A percentile compares a stretch with the other conserved stretches of the same genome.
These are phyloP conservation scores for Penicillium psychrosexuale DNA, from an alignment of 2,329 filamentous ascomycete genomes.

Conservation along the genomic window DNA sequence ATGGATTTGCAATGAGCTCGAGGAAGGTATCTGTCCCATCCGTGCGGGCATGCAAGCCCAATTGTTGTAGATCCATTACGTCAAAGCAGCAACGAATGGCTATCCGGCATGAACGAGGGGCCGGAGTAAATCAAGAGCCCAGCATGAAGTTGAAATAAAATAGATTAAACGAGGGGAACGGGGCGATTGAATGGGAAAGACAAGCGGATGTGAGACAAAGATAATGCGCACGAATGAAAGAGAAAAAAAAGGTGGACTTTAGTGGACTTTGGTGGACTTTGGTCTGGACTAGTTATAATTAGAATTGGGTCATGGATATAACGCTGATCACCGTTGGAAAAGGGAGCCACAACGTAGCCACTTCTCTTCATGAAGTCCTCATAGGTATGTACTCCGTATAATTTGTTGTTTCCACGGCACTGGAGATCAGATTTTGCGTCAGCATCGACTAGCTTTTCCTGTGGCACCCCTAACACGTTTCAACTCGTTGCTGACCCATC, in stretches of 20 bases:
- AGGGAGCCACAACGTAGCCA: not conserved
- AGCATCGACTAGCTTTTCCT: slow-evolving; percentile 1
- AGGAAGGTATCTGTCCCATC: slow-evolving; percentile 41
- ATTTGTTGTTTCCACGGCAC: not conserved
- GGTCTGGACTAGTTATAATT: slow-evolving; percentile 20
- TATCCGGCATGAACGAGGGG: slow-evolving; percentile 15
- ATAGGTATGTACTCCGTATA: not conserved
- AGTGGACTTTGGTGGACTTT: not conserved
- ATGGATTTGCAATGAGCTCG: slow-evolving; percentile 45
- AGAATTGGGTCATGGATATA: slow-evolving; percentile 9
- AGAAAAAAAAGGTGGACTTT: slow-evolving; percentile 19
- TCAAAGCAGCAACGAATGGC: slow-evolving; percentile 17
- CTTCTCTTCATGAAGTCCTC: not conserved
- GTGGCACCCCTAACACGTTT: slow-evolving; percentile 13
- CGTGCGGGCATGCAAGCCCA: slow-evolving; percentile 25
- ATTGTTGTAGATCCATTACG: slow-evolving; percentile 27
- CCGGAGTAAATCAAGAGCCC: slow-evolving; percentile 15
- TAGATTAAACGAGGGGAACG: slow-evolving; percentile 6
- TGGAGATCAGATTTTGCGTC: slow-evolving; percentile 2
- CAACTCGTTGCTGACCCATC: slow-evolving; percentile 6
- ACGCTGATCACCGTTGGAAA: slow-evolving; percentile 13
- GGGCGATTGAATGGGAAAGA: slow-evolving; percentile 6
- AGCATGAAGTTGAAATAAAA: slow-evolving; percentile 13
- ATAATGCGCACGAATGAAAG: slow-evolving; percentile 12
- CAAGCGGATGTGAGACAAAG: slow-evolving; percentile 18